phyloP scores from a whole-genome alignment of 495 filamentous ascomycete species.

The Pyronema omphalodes region DNA sequence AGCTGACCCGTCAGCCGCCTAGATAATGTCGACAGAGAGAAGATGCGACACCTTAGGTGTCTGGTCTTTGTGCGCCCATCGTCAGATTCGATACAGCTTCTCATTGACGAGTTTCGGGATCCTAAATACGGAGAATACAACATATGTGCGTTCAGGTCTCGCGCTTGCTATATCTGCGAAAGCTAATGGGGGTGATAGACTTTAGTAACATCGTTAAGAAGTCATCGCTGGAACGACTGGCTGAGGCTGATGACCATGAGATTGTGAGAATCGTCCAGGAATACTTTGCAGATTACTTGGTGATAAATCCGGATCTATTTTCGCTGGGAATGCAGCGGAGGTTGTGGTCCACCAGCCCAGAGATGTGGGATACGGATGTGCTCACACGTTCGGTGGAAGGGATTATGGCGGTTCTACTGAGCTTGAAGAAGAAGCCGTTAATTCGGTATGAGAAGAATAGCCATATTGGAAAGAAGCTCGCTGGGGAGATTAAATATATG shows the following conservation, averaged over 20 bases:
- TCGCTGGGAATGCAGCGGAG: conserved; percentile 40
- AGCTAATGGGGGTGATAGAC: conserved; percentile 27
- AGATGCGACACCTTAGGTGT: conserved; percentile 93
- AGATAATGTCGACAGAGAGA: conserved; percentile 78
- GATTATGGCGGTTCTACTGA: conserved; percentile 58
- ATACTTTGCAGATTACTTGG: conserved; percentile 85
- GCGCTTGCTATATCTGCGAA: background rate
- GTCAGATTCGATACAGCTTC: conserved; percentile 70
- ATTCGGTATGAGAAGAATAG: conserved; percentile 92
- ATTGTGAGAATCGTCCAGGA: conserved; percentile 85
- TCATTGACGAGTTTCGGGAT: conserved; percentile 90
- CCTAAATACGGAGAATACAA: conserved; percentile 97
- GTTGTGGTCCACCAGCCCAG: conserved; percentile 59
- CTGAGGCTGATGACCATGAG: conserved; percentile 95
- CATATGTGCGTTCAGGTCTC: conserved; percentile 37
- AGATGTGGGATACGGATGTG: conserved; percentile 77
- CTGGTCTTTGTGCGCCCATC: conserved; percentile 85
- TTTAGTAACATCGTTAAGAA: conserved; percentile 96
- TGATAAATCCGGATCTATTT: conserved; percentile 87
- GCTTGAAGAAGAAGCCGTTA: conserved; percentile 87
- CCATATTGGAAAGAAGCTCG: conserved; percentile 74
- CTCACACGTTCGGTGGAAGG: conserved; percentile 73
- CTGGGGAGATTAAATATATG: conserved; percentile 58
- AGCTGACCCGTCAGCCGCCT: conserved; percentile 37
- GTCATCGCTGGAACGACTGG: conserved; percentile 81